Percentiles rank a stretch among this genome's conserved stretches.
These are phyloP conservation scores for Astragalus glycyphyllos DNA, from an alignment of 306 rosid genomes.

Conservation along the genomic window DNA sequence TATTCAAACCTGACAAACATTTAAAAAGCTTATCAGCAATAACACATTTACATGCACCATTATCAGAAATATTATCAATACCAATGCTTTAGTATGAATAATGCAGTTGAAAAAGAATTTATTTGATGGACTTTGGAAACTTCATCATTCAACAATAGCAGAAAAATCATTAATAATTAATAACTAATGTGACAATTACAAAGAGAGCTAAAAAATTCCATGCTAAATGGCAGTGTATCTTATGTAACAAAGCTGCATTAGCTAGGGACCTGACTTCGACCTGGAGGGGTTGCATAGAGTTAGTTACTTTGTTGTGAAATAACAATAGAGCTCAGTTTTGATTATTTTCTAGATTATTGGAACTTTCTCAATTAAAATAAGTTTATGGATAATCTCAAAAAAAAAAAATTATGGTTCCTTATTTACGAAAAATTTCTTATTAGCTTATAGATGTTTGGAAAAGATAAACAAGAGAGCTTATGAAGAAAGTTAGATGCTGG, in stretches of 20 bases:
- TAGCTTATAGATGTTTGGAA: slow-evolving; percentile 5
- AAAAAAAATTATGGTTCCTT: no score
- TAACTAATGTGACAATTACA: background rate
- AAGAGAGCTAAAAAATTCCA: background rate
- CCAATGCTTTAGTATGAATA: background rate
- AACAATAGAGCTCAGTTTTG: no score
- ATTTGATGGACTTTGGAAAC: background rate
- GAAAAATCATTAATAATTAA: slow-evolving; percentile 16
- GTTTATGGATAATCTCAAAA: no score
- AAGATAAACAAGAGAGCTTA: background rate
- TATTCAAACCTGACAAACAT: slow-evolving; percentile 47
- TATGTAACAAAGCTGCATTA: background rate
- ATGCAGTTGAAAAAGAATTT: slow-evolving; percentile 7
- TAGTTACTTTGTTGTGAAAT: no score
- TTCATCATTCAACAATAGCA: slow-evolving; percentile 5
- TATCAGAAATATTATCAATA: slow-evolving; percentile 17
- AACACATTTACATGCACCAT: slow-evolving; percentile 7
- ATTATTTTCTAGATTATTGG: background rate
- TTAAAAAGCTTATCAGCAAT: slow-evolving; percentile 18
- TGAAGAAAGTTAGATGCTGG: background rate
- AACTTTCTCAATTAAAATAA: background rate
- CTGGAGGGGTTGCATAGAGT: no score
- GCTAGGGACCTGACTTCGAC: no score
- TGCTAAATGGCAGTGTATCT: background rate
- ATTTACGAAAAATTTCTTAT: background rate